Conservation (phyloP, 495 filamentous ascomycete genomes). For the Xylaria acuta region DNA sequence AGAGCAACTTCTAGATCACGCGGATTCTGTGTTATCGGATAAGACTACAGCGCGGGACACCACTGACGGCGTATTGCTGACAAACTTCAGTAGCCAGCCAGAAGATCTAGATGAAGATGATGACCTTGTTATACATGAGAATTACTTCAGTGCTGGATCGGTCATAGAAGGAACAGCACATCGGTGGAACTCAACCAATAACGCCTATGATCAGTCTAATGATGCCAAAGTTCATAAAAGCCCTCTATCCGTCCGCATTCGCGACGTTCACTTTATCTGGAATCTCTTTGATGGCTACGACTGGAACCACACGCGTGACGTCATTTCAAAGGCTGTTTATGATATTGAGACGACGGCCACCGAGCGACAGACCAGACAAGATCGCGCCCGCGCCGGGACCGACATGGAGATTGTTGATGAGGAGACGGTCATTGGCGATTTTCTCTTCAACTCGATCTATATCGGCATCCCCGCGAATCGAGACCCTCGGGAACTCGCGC, state of each 20-base stretch:
- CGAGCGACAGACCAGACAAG: conserved; percentile 65
- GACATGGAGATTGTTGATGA: conserved; percentile 72
- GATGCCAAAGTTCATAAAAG: conserved; percentile 66
- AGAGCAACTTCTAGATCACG: conserved; percentile 51
- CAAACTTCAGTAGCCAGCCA: conserved; percentile 42
- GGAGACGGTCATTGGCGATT: conserved; percentile 88
- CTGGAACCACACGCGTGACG: conserved; percentile 86
- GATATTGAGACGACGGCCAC: conserved; percentile 82
- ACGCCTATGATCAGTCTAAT: conserved; percentile 71
- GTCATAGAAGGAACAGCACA: conserved; percentile 71
- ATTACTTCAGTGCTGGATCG: conserved; percentile 74
- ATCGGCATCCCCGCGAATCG: conserved; percentile 88
- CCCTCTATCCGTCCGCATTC: conserved; percentile 77
- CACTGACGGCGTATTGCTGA: conserved; percentile 63
- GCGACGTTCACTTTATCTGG: conserved; percentile 94
- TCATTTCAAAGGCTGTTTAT: conserved; percentile 83
- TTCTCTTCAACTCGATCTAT: conserved; percentile 98
- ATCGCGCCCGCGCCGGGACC: conserved; percentile 49
- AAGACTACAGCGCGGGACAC: conserved; percentile 55
- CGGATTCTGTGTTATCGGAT: conserved; percentile 43
- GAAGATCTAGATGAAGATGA: conserved; percentile 36
- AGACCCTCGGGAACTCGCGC: conserved; percentile 79
- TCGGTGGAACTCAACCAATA: conserved; percentile 76
- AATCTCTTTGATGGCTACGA: conserved; percentile 98
- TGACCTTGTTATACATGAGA: conserved; percentile 73